Percentiles rank a stretch among this genome's conserved stretches.
phyloP scores from a whole-genome alignment of 257 asterid genomes.

The Solanum chmielewskii region DNA sequence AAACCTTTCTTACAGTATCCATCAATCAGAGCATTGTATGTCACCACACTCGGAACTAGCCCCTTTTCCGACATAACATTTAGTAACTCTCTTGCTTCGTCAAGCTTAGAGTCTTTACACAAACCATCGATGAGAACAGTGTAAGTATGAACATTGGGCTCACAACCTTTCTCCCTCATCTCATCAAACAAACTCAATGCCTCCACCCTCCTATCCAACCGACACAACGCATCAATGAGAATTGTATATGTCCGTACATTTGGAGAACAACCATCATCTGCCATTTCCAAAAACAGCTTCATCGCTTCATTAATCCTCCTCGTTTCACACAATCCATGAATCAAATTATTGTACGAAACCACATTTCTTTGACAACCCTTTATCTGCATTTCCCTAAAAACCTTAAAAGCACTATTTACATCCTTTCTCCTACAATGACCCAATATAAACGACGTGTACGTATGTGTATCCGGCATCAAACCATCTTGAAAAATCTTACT shows the following conservation, averaged over 20 bases:
- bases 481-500: constrained; percentile 53
- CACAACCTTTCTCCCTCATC: constrained; percentile 63
- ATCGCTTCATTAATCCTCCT: constrained; percentile 47
- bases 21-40: constrained; percentile 59
- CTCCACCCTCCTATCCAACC: constrained; percentile 36
- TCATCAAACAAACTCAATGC: constrained; percentile 46
- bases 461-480: constrained; percentile 57
- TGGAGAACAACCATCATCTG: constrained; percentile 41
- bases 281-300: constrained; percentile 39
- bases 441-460: constrained; percentile 60
- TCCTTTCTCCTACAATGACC: constrained; percentile 68
- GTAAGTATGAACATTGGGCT: constrained; percentile 58
- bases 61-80: constrained; percentile 32
- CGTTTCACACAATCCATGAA: constrained; percentile 60
- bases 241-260: constrained; percentile 61
- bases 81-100: constrained; percentile 35
- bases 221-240: constrained; percentile 55
- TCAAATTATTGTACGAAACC: constrained; percentile 55
- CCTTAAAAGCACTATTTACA: constrained; percentile 29
- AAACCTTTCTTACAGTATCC: constrained; percentile 58
- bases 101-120: constrained; percentile 47
- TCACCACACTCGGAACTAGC: constrained; percentile 44
- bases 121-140: constrained; percentile 45
- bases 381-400: constrained; percentile 38
- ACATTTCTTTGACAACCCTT: constrained; percentile 57